Conservation (phyloP, 2,329 filamentous ascomycete genomes). For the Pseudogymnoascus sp. region DNA sequence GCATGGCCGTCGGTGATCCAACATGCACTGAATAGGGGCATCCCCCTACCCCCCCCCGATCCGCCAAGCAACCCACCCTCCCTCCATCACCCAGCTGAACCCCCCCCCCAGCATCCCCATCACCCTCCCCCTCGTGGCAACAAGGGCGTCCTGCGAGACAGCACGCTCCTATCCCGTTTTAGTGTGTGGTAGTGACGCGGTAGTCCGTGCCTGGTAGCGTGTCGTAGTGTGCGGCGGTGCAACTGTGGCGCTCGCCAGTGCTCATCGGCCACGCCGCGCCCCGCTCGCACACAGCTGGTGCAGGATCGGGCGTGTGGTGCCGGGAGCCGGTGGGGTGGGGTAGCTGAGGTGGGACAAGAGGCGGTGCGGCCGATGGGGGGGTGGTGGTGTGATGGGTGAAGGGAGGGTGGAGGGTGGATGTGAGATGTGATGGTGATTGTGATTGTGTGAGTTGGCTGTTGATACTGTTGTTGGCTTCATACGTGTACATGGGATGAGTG, state of each 20-base stretch:
- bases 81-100: neutral
- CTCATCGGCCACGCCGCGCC: neutral
- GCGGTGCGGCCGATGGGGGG: neutral
- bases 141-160: too few relatives aligned
- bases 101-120: neutral
- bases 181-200: neutral
- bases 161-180: too few relatives aligned
- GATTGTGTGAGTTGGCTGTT: neutral
- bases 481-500: neutral
- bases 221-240: neutral
- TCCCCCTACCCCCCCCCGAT: too few relatives aligned
- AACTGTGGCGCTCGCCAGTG: neutral
- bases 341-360: neutral
- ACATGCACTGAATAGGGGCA: neutral
- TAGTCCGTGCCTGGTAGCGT: neutral
- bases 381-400: neutral
- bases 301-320: neutral
- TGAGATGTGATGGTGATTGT: neutral
- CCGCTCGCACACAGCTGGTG: neutral
- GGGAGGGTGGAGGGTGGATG: neutral
- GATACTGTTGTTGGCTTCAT: neutral
- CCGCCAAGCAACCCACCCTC: neutral
- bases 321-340: neutral
- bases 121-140: neutral
- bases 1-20: neutral